A percentile compares a stretch with the other conserved stretches of the same genome.
phyloP scores from a whole-genome alignment of 2,329 filamentous ascomycete species.

The Huntiella abstrusa region DNA sequence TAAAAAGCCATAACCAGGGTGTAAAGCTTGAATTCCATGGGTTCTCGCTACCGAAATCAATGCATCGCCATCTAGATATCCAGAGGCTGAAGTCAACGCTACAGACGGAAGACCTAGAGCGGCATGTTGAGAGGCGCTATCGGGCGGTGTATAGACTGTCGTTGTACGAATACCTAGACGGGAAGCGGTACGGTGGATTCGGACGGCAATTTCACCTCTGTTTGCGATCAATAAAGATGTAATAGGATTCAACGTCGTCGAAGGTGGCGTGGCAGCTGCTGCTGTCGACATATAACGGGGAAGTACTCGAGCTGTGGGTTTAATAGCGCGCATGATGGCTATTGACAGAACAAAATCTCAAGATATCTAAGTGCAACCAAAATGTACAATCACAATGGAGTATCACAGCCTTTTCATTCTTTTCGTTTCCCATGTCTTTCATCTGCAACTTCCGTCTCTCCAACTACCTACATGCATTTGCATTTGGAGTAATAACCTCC shows the following conservation, averaged over 20 bases:
- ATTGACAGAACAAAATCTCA: no score
- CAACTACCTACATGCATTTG: no score
- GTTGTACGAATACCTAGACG: conserved; percentile 83
- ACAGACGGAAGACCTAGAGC: conserved; percentile 60
- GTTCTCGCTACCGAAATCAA: conserved; percentile 79
- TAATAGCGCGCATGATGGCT: background rate
- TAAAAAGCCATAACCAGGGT: conserved; percentile 90
- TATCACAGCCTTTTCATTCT: background rate
- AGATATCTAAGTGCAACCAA: background rate
- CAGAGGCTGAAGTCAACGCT: conserved; percentile 60
- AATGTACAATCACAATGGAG: background rate
- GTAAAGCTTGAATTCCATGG: conserved; percentile 74
- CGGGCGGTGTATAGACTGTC: conserved; percentile 86
- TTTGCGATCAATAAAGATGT: conserved; percentile 89
- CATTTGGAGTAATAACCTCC: no score
- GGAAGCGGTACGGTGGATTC: conserved; percentile 74
- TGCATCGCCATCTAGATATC: conserved; percentile 81
- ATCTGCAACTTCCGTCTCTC: no score
- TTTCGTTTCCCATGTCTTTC: no score
- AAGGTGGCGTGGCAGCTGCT: background rate
- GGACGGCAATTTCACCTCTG: conserved; percentile 86
- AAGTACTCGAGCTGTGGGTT: background rate
- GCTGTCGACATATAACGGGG: background rate
- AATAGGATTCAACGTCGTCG: conserved; percentile 25
- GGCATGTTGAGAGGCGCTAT: conserved; percentile 74